Evolutionary conservation across 1,284 basidiomycete species (phyloP), one percentile per base, ranked within the genome.

Genomic region (Leccinum subrobustum): DNA sequence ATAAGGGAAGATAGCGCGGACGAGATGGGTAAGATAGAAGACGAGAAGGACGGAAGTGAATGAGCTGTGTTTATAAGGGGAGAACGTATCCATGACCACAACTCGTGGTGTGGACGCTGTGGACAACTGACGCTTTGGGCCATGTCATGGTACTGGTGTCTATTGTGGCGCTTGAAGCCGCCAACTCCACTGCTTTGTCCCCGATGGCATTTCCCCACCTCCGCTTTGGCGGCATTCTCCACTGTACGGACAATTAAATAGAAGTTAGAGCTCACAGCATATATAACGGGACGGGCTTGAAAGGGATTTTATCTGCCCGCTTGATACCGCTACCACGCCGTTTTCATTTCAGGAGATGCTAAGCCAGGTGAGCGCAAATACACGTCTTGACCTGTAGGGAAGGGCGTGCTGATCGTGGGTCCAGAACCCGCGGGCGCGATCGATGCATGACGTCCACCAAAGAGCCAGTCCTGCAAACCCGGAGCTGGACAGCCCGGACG

Each of bases 1-100:
- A 71, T 71, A 69, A 72, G 62, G 51, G 70, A 68, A 66, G 69
- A 72, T 73, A 70, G 58, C 37, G 62, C 65, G 69, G 71, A 67
- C 11, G 50, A 53, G 58, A 71, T 61, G 55, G 18, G 54, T 55
- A 48, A 65, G 68, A 72, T 70, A 64, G 71, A 73, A 68, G 69
- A 64, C 58, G 60, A 62, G 67, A 72, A 70, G 60, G 31, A 31
- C 71, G 69, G 70, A 72, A 69, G 60, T 72, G 64, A 70, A 61
- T 47, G 61, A 56, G 57, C 62, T 53, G 63, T 60, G 69, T 60
- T 67, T 70, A 68, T 70, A 67, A 60, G 64, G 63, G 48, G 62
- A 48, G 57, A 23, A 37, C 52, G 57, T 65, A 63, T 65, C 69
- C 70, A 65, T 70, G 64, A 48, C 63, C 61, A 63, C 65, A 63